Base-by-base conservation (phyloP, 2,329 filamentous ascomycete species). In the Massarina eburnea region DNA sequence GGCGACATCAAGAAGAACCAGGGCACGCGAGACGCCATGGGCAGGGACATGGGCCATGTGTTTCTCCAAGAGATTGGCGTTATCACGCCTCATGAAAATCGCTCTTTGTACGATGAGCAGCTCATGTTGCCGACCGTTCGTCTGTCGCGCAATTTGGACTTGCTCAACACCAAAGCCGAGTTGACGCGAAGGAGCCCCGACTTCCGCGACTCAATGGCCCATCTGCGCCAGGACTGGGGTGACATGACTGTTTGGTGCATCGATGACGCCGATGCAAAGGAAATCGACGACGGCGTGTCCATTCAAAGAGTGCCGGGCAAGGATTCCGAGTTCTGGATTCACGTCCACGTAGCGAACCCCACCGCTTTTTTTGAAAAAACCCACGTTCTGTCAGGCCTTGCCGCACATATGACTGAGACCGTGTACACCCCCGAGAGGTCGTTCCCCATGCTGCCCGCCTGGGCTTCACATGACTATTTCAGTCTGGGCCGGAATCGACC, bases 211-310 rank as follows among this genome's bases (percentile, higher is more conserved):
- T 71, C 70, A 2, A 83, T 85, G 81, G 67, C 71, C 3, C 70
- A 72, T 9, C 61, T 80, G 20, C 81, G 88, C 37, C 78, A 76
- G 47, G 78, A 83, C 41, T 87, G 83, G 79, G 72, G 72, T 0
- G 59, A 76, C n/a, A 61, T 81, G 18, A 79, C 77, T 0, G 80
- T 88, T 1, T 91, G 84, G 62, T 90, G 86, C 54, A 88, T 95
- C 48, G 89, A 95, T 60, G 77, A 80, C 21, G 75, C 77, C 17
- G 71, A 70, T 27, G 86, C 89, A 0, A 73, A 79, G 21, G 83
- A 92, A 56, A 86, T 94, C 46, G 89, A 95, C 55, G 89, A 95
- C 62, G 89, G 85, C 1, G 71, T 95, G 8, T 92, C 88, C 1
- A 61, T 94, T 7, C 84, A 90, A 61, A 66, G 70, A 36, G 79